These are phyloP conservation scores for Geoglossum cookeanum DNA, from an alignment of 2,329 filamentous ascomycete species.

Conservation along the genomic window DNA sequence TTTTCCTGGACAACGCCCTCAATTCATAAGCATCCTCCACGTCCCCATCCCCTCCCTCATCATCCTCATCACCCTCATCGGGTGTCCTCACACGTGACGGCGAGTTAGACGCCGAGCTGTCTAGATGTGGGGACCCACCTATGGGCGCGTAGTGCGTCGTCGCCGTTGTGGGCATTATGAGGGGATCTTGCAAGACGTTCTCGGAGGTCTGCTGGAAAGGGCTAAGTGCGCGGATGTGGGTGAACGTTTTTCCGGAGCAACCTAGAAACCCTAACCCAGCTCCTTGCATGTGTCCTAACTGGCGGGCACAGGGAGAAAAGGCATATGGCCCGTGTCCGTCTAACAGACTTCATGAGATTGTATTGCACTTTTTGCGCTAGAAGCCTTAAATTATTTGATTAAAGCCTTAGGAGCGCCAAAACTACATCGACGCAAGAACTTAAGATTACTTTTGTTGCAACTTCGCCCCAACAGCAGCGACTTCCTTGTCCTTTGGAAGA, in stretches of 20 bases:
- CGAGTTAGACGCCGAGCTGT: background rate
- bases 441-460: background rate
- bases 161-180: background rate
- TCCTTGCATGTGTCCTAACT: no score
- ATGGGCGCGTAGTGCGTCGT: background rate
- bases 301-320: no score
- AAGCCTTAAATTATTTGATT: no score
- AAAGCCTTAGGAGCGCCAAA: no score
- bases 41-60: background rate
- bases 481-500: conserved; percentile 58
- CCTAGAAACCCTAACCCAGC: no score
- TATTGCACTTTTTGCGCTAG: no score
- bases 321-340: no score
- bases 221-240: background rate
- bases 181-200: no score
- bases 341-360: no score
- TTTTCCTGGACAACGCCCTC: background rate
- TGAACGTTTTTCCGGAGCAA: no score
- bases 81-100: background rate
- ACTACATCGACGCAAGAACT: background rate
- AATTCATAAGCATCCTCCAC: background rate
- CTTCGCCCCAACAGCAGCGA: conserved; percentile 32
- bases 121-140: background rate
- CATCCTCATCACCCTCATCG: background rate
- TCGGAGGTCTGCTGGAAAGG: no score